phyloP scores from a whole-genome alignment of 306 rosid species.

The Cyamopsis tetragonoloba region DNA sequence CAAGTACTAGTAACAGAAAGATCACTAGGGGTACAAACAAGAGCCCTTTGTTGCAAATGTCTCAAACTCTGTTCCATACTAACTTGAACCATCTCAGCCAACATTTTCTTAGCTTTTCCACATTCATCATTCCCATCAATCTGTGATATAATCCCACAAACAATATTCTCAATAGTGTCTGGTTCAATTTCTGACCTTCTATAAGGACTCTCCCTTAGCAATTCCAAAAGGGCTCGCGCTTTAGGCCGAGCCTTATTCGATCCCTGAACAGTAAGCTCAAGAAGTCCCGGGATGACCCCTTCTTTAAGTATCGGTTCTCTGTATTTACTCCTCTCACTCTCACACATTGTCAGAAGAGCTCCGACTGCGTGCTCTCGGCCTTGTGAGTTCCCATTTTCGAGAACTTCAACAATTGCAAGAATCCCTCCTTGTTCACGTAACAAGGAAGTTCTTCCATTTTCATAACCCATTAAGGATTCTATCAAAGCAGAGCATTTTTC shows the following conservation, averaged over 20 bases:
- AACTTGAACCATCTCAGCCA: slow-evolving; percentile 93
- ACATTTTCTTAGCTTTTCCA: slow-evolving; percentile 80
- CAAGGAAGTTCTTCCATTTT: slow-evolving; percentile 61
- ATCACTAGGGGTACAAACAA: slow-evolving; percentile 76
- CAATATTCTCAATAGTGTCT: slow-evolving; percentile 79
- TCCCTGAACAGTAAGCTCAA: slow-evolving; percentile 94
- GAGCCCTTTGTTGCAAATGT: slow-evolving; percentile 84
- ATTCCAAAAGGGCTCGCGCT: slow-evolving; percentile 55
- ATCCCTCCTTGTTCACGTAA: slow-evolving; percentile 77
- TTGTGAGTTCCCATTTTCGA: slow-evolving; percentile 73
- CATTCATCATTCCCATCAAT: slow-evolving; percentile 80
- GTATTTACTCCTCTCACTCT: slow-evolving; percentile 71
- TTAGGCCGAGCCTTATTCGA: slow-evolving; percentile 69
- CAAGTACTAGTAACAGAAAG: slow-evolving; percentile 47
- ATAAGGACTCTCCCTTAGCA: slow-evolving; percentile 71
- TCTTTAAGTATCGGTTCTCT: slow-evolving; percentile 80
- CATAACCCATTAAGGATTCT: slow-evolving; percentile 63
- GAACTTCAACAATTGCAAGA: slow-evolving; percentile 80
- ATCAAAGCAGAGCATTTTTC: slow-evolving; percentile 74
- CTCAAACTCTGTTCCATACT: slow-evolving; percentile 94
- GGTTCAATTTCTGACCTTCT: slow-evolving; percentile 62
- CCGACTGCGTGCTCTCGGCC: slow-evolving; percentile 82
- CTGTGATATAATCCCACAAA: slow-evolving; percentile 72
- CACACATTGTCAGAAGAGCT: slow-evolving; percentile 70
- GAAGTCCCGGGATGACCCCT: slow-evolving; percentile 95